Conservation (phyloP, 495 filamentous ascomycete species). For the Evernia prunastri region DNA sequence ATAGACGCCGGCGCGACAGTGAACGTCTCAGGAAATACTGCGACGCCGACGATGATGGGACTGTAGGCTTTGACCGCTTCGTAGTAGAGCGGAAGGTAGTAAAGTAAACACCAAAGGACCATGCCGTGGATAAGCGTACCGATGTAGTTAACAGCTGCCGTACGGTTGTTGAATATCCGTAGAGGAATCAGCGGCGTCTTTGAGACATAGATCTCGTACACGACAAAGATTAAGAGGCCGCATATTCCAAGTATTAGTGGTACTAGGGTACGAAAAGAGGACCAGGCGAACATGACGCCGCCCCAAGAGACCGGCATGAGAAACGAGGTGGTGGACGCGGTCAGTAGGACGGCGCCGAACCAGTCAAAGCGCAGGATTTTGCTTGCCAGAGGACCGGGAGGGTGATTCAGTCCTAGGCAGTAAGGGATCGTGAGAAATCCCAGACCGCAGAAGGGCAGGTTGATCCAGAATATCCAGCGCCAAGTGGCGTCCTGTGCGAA, state of each 20-base stretch:
- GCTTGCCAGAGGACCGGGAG: slow-evolving; percentile 10
- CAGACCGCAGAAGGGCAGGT: slow-evolving; percentile 27
- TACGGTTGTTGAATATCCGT: slow-evolving; percentile 44
- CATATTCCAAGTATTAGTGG: slow-evolving; percentile 48
- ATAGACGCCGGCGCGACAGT: slow-evolving; percentile 38
- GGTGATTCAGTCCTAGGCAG: slow-evolving; percentile 18
- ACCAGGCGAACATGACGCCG: slow-evolving; percentile 44
- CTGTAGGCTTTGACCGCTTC: slow-evolving; percentile 46
- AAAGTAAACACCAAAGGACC: slow-evolving; percentile 42
- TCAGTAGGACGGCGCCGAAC: slow-evolving; percentile 36
- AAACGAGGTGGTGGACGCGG: slow-evolving; percentile 38
- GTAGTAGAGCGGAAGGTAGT: slow-evolving; percentile 47
- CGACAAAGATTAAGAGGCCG: slow-evolving; percentile 37
- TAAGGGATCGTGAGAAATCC: slow-evolving; percentile 25
- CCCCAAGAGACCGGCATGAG: slow-evolving; percentile 48
- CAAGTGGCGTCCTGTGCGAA: slow-evolving; percentile 33
- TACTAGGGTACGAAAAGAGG: slow-evolving; percentile 43
- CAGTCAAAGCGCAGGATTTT: slow-evolving; percentile 25
- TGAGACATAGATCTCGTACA: slow-evolving; percentile 43
- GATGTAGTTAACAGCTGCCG: slow-evolving; percentile 39
- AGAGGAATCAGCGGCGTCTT: slow-evolving; percentile 39
- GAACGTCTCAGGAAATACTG: slow-evolving; percentile 43
- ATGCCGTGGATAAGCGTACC: slow-evolving; percentile 45
- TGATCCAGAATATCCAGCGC: slow-evolving; percentile 38
- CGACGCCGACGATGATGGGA: slow-evolving; percentile 39